Base-by-base conservation (phyloP, 306 rosid genomes). In the Dalbergia cultrata region DNA sequence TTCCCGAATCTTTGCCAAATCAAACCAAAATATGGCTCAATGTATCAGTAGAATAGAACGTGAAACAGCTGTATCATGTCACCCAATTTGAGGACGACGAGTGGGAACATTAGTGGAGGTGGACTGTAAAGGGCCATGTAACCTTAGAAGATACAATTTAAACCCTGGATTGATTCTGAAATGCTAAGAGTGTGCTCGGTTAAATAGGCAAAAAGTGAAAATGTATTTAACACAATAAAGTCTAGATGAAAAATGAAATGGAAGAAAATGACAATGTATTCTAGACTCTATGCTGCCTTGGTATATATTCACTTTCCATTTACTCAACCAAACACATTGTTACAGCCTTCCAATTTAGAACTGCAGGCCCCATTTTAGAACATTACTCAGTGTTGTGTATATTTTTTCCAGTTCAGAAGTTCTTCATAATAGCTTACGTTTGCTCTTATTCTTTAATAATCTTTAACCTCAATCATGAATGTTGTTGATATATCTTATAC, bases 121-220 rank as follows among this genome's bases (percentile, higher is more conserved):
- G 70, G 44, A 33, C 21, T 44, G 45, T 18, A 5, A 71, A 50
- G 56, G 67, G 59, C 39, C 65, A 64, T 18, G 84, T 80, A 60
- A 81, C 57, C 44, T 12, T 35, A 22, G 53, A 49, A 33, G 64
- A 34, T 73, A 43, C 0, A 74, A 17, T 22, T 52, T 22, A 41
- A 45, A 57, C 72, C 39, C 63, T n/a, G 39, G 37, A 35, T 49
- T 43, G 45, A 62, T 52, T 47, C 41, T 22, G 9, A 26, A 82
- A 69, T 70, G 69, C 77, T 9, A 81, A 12, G n/a, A 61, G 54
- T n/a, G 35, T 57, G 56, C 62, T 53, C n/a, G 53, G 63, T 66
- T 18, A 43, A 65, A 75, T 43, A 45, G 3, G 65, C 8, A 21
- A 47, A 17, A 68, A 74, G 62, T 41, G 7, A 45, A 61, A 31